These are phyloP conservation scores for Ashbya aceris DNA, from an alignment of 1,139 yeast genomes.

Conservation along the genomic window DNA sequence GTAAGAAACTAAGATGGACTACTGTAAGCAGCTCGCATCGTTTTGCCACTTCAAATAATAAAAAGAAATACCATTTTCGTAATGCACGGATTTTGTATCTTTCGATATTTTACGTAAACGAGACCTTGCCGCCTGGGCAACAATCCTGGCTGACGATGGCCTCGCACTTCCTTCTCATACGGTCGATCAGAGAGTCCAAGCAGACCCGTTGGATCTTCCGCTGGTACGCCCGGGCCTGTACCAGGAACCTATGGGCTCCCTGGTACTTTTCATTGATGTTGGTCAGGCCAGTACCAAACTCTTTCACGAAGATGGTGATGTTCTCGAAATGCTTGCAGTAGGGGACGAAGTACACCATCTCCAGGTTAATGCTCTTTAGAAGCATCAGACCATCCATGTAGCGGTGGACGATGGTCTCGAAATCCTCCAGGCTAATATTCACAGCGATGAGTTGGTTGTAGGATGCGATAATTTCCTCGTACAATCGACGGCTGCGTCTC, in stretches of 20 bases:
- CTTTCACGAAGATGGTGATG: neutral
- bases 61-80: too few relatives aligned
- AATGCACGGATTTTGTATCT: too few relatives aligned
- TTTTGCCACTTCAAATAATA: too few relatives aligned
- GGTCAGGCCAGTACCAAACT: neutral
- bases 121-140: neutral
- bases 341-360: neutral
- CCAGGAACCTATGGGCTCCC: neutral
- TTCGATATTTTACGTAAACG: too few relatives aligned
- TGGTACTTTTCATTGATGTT: neutral
- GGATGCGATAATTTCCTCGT: neutral
- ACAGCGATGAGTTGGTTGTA: neutral
- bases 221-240: neutral
- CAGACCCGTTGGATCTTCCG: neutral
- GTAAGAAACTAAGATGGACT: too few relatives aligned
- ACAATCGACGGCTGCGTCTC: neutral
- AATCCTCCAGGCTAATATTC: neutral
- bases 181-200: neutral
- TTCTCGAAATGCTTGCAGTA: neutral
- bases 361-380: neutral
- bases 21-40: too few relatives aligned
- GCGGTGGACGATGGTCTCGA: neutral
- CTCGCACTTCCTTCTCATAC: neutral
- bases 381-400: neutral
- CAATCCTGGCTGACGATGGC: neutral